These are phyloP conservation scores for Chlorociboria aeruginascens DNA, from an alignment of 495 filamentous ascomycete genomes.

Conservation along the genomic window DNA sequence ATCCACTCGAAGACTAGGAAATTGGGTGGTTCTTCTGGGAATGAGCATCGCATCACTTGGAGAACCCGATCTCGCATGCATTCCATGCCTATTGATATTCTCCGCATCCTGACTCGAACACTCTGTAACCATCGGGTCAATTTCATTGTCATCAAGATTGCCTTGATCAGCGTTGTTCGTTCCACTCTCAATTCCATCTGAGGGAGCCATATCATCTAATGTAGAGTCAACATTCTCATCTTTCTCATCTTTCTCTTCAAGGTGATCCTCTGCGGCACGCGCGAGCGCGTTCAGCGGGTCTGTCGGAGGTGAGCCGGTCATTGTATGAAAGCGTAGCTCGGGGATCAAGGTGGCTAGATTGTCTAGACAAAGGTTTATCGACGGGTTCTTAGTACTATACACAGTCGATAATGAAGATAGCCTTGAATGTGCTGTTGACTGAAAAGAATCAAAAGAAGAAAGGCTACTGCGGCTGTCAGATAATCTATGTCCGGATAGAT, in stretches of 20 bases:
- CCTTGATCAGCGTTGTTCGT: too few relatives aligned
- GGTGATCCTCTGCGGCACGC: conserved; percentile 8
- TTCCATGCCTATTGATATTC: too few relatives aligned
- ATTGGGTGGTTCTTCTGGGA: conserved; percentile 2
- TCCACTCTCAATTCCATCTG: too few relatives aligned
- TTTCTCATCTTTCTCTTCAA: not conserved
- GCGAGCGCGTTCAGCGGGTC: conserved; percentile 8
- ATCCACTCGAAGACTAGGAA: conserved; percentile 9
- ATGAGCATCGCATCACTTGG: conserved; percentile 20
- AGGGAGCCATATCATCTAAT: too few relatives aligned
- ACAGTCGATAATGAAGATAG: conserved; percentile 19
- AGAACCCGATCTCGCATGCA: conserved; percentile 8
- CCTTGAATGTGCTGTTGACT: conserved; percentile 14
- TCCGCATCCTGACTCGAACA: too few relatives aligned
- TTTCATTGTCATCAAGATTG: too few relatives aligned
- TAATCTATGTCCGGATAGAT: conserved; percentile 9
- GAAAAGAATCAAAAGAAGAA: conserved; percentile 17
- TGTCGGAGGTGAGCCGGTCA: conserved; percentile 1
- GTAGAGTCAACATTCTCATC: too few relatives aligned
- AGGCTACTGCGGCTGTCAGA: conserved; percentile 18
- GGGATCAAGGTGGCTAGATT: too few relatives aligned
- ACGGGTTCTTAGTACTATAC: not conserved
- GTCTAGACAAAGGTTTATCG: too few relatives aligned
- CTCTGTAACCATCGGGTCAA: too few relatives aligned
- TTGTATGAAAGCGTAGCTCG: too few relatives aligned